Percentiles rank a stretch among this genome's conserved stretches.
phyloP scores from a whole-genome alignment of 2,329 filamentous ascomycete genomes.

The Hypocreales sp. region DNA sequence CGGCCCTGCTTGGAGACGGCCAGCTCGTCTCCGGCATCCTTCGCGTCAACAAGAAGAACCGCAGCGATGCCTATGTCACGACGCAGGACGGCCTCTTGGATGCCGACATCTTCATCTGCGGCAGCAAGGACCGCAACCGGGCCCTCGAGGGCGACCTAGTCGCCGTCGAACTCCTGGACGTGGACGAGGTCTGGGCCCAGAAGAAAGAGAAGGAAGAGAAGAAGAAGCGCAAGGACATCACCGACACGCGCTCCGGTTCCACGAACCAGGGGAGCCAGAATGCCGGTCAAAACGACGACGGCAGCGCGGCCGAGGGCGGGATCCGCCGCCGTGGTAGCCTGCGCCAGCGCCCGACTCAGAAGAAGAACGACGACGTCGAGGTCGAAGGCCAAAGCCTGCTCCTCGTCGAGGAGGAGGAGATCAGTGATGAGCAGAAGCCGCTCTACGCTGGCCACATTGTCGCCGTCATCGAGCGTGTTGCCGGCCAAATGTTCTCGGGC shows the following conservation, averaged over 20 bases:
- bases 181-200: slow-evolving; percentile 96
- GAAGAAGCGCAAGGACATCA: slow-evolving; percentile 99
- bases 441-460: slow-evolving; percentile 95
- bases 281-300: slow-evolving; percentile 44
- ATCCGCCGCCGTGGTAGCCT: slow-evolving; percentile 88
- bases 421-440: slow-evolving; percentile 95
- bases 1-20: slow-evolving; percentile 77
- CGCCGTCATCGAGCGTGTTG: slow-evolving; percentile 89
- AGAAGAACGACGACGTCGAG: slow-evolving; percentile 99
- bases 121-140: slow-evolving; percentile 96
- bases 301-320: slow-evolving; percentile 58
- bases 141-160: slow-evolving; percentile 93
- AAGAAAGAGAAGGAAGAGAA: slow-evolving; percentile 99
- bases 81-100: slow-evolving; percentile 77
- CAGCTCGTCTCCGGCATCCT: slow-evolving; percentile 93
- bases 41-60: slow-evolving; percentile 98
- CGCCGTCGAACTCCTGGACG: slow-evolving; percentile 87
- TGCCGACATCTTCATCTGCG: slow-evolving; percentile 98
- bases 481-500: slow-evolving; percentile 97
- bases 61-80: slow-evolving; percentile 94
- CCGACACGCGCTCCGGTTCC: slow-evolving; percentile 69
- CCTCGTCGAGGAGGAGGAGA: slow-evolving; percentile 95
- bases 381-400: slow-evolving; percentile 95
- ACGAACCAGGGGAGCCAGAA: slow-evolving; percentile 57
- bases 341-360: slow-evolving; percentile 91